These are phyloP conservation scores for Oehlia diaphana DNA, from an alignment of 192 early-diverging fungal genomes.

Conservation along the genomic window DNA sequence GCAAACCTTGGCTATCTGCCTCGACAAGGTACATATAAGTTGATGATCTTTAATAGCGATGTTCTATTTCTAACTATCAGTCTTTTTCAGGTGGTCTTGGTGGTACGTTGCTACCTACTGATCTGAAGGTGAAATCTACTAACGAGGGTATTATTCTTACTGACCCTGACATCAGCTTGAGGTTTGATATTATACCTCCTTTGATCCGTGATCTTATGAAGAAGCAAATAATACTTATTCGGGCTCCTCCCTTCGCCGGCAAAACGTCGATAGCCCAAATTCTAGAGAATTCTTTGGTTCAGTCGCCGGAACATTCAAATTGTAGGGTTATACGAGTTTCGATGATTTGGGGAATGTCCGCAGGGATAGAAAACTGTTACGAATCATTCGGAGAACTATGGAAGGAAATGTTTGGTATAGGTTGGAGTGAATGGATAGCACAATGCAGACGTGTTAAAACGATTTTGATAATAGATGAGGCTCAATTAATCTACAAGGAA, in stretches of 20 bases:
- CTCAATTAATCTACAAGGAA: slow-evolving; percentile 18
- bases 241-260: slow-evolving; percentile 6
- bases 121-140: neutral
- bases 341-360: slow-evolving; percentile 17
- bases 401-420: neutral
- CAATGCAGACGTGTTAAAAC: slow-evolving; percentile 19
- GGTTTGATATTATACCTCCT: neutral
- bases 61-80: neutral
- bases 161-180: slow-evolving; percentile 8
- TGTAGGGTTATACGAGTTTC: slow-evolving; percentile 19
- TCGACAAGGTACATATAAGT: slow-evolving; percentile 2
- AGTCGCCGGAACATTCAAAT: slow-evolving; percentile 4
- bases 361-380: neutral
- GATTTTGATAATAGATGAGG: slow-evolving; percentile 1
- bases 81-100: slow-evolving; percentile 9
- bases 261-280: slow-evolving; percentile 19
- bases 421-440: slow-evolving; percentile 23
- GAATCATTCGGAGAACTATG: neutral
- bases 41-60: neutral
- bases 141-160: neutral
- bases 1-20: neutral
- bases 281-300: neutral
- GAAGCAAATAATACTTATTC: neutral
- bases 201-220: slow-evolving; percentile 8
- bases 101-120: neutral